These are phyloP conservation scores for Olyra latifolia DNA, from an alignment of 176 grass and related monocot genomes.

Conservation along the genomic window DNA sequence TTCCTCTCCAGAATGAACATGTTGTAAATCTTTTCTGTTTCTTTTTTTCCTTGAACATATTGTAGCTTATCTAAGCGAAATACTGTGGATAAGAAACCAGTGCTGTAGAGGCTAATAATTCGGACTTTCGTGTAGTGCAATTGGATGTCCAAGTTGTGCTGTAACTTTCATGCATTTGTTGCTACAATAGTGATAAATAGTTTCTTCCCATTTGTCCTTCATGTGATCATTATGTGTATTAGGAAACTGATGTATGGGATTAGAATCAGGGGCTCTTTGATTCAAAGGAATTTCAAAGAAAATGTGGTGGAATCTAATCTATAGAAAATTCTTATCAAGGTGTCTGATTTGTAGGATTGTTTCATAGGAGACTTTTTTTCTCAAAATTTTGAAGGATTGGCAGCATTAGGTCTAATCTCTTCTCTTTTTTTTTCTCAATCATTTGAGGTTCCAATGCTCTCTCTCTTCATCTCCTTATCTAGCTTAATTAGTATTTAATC, in stretches of 20 bases:
- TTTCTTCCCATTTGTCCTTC: not conserved
- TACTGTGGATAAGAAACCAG: not conserved
- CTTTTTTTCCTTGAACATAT: not conserved
- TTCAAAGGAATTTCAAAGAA: too few species aligned
- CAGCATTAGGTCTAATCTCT: too few species aligned
- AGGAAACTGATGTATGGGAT: not conserved
- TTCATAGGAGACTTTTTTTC: too few species aligned
- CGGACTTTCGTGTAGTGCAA: not conserved
- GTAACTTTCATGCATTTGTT: conserved; percentile 11
- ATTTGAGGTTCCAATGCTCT: too few species aligned
- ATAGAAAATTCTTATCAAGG: too few species aligned
- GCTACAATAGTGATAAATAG: not conserved
- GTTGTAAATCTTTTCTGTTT: not conserved
- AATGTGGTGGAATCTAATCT: too few species aligned
- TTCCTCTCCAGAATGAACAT: not conserved
- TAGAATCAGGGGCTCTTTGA: not conserved
- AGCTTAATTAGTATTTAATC: too few species aligned
- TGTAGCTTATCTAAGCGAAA: not conserved
- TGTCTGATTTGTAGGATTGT: too few species aligned
- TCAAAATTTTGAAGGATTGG: too few species aligned
- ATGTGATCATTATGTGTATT: not conserved
- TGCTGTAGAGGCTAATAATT: not conserved
- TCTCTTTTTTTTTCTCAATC: too few species aligned
- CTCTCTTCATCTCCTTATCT: too few species aligned
- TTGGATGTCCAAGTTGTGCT: conserved; percentile 3